Evolutionary conservation across 805 yeast species (phyloP).

Genomic region (Saturnispora ahearnii): DNA sequence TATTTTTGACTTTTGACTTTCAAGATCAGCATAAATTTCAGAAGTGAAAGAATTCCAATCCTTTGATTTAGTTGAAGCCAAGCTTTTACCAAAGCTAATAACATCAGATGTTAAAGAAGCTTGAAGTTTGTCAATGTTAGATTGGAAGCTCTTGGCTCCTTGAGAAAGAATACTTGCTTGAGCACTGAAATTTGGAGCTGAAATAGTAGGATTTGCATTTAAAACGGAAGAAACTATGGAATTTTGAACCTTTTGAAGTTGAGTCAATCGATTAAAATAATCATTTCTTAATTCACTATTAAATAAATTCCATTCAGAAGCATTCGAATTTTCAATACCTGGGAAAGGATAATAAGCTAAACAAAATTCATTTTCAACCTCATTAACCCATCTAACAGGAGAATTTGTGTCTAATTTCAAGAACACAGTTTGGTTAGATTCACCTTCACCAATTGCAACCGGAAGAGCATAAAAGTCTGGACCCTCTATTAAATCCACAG

Average conservation of each 20-base stretch:
- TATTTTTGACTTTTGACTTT: not conserved
- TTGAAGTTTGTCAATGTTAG: conserved; percentile 4
- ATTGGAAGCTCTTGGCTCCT: conserved; percentile 7
- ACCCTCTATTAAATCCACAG: conserved; percentile 1
- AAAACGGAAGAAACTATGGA: not conserved
- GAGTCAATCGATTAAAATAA: conserved; percentile 1
- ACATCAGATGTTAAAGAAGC: conserved; percentile 6
- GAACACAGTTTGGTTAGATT: conserved; percentile 40
- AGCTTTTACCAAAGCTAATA: not conserved
- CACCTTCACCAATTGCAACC: conserved; percentile 49
- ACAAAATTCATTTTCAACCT: conserved; percentile 11
- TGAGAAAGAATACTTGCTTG: not conserved
- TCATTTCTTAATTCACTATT: conserved; percentile 1
- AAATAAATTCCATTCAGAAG: conserved; percentile 6
- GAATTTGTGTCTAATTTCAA: conserved; percentile 60
- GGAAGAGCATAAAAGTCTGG: conserved; percentile 29
- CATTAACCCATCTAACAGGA: conserved; percentile 53
- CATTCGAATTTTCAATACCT: not conserved
- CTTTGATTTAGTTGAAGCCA: not conserved
- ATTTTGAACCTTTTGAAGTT: conserved; percentile 5
- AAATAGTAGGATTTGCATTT: not conserved
- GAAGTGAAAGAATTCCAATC: conserved; percentile 1
- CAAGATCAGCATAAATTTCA: conserved; percentile 4
- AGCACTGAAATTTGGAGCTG: not conserved
- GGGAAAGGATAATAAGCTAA: conserved; percentile 10